Conservation (phyloP, 768 basidiomycete species). For the Lentinula sp. region DNA sequence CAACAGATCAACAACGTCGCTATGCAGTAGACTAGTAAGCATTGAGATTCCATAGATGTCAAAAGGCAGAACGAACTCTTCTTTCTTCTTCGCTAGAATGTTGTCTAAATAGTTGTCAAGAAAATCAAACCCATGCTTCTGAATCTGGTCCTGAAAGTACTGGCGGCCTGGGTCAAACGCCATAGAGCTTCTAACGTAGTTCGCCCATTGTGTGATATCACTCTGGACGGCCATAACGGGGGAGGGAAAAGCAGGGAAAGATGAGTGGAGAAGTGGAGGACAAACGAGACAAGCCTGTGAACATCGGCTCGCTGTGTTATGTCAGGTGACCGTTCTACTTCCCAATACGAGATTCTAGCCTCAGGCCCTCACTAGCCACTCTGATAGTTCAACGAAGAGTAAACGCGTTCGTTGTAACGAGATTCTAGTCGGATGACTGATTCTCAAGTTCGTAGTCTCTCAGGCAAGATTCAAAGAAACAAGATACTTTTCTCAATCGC, state of each 20-base stretch:
- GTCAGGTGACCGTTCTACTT: background rate
- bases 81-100: constrained; percentile 58
- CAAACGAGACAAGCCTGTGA: background rate
- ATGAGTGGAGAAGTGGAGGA: background rate
- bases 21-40: constrained; percentile 18
- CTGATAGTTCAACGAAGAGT: too few relatives aligned
- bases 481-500: too few relatives aligned
- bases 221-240: constrained; percentile 28
- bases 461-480: too few relatives aligned
- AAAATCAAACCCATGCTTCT: constrained; percentile 71
- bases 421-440: too few relatives aligned
- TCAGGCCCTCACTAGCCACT: too few relatives aligned
- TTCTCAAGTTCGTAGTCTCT: too few relatives aligned
- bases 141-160: constrained; percentile 66
- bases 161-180: constrained; percentile 66
- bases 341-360: too few relatives aligned
- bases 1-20: constrained; percentile 71
- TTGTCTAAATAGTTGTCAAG: constrained; percentile 74
- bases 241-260: background rate
- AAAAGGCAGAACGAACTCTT: constrained; percentile 43
- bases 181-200: constrained; percentile 62
- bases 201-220: constrained; percentile 67
- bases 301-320: background rate
- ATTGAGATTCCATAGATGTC: background rate
- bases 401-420: too few relatives aligned